Percentiles rank a stretch among this genome's conserved stretches.
These are phyloP conservation scores for Eucalyptus urophylla DNA, from an alignment of 345 rosid genomes.

Conservation along the genomic window DNA sequence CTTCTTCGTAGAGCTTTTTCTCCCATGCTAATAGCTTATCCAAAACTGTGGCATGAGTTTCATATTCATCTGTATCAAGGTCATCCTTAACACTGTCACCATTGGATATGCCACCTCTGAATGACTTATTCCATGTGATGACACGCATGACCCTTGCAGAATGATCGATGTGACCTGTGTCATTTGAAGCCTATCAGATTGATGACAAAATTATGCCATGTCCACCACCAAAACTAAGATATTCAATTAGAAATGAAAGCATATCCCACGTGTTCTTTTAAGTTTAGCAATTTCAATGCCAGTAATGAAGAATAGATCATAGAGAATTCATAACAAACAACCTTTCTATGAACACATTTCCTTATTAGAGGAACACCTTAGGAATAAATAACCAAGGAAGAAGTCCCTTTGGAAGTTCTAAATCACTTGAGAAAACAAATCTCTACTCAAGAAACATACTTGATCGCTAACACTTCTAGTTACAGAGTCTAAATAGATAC, in stretches of 20 bases:
- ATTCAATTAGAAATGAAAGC: not conserved
- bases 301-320: not conserved
- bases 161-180: conserved; percentile 80
- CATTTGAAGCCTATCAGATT: not conserved
- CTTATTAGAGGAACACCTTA: not conserved
- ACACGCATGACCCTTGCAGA: conserved; percentile 91
- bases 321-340: not conserved
- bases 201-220: not conserved
- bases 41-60: conserved; percentile 86
- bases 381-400: not conserved
- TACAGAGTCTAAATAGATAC: not conserved
- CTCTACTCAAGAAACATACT: not conserved
- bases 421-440: not conserved
- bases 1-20: conserved; percentile 94
- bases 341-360: not conserved
- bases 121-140: conserved; percentile 87
- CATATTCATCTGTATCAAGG: conserved; percentile 56
- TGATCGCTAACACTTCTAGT: not conserved
- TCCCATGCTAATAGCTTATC: conserved; percentile 98
- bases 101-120: conserved; percentile 47
- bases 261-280: not conserved
- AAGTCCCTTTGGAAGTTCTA: not conserved
- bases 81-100: conserved; percentile 61
- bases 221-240: not conserved
- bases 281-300: not conserved